Conservation (phyloP, 1,284 basidiomycete genomes). For the Apiotrichum montevideense region DNA sequence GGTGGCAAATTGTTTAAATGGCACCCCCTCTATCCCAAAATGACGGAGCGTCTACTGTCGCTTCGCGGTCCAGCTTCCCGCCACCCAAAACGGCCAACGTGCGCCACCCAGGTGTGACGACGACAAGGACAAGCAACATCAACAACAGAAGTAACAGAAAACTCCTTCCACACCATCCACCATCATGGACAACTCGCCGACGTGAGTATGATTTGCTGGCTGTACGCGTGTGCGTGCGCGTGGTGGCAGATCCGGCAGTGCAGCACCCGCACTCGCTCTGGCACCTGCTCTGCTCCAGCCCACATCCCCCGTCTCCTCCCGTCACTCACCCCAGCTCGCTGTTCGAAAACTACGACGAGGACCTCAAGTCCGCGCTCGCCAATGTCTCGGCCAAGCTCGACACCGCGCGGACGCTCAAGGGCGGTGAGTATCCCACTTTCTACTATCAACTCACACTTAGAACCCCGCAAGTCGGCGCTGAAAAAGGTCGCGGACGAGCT, state of each 20-base stretch:
- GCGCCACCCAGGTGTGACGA: no score
- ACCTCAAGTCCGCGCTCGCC: slow-evolving; percentile 43
- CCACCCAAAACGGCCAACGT: no score
- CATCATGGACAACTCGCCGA: slow-evolving; percentile 47
- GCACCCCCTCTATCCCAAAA: no score
- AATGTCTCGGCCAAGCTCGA: slow-evolving; percentile 44
- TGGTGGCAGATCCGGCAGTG: neutral
- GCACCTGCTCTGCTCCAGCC: no score
- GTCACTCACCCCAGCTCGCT: slow-evolving; percentile 31
- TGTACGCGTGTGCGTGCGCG: no score
- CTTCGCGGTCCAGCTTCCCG: no score
- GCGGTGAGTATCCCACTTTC: slow-evolving; percentile 32
- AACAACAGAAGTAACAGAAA: no score
- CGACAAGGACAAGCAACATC: no score
- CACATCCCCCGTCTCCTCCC: neutral
- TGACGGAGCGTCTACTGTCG: no score
- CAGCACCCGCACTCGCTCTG: no score
- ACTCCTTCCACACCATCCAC: no score
- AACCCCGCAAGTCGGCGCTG: slow-evolving; percentile 74
- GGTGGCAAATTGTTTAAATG: no score
- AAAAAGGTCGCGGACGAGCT: slow-evolving; percentile 88
- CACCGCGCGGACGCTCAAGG: slow-evolving; percentile 38
- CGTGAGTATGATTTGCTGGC: slow-evolving; percentile 23
- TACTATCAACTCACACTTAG: slow-evolving; percentile 46
- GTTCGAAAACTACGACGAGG: slow-evolving; percentile 48